Percentiles rank a stretch among this genome's conserved stretches.
These are phyloP conservation scores for Zymoseptoria tritici DNA, from an alignment of 2,329 filamentous ascomycete species.

Conservation along the genomic window DNA sequence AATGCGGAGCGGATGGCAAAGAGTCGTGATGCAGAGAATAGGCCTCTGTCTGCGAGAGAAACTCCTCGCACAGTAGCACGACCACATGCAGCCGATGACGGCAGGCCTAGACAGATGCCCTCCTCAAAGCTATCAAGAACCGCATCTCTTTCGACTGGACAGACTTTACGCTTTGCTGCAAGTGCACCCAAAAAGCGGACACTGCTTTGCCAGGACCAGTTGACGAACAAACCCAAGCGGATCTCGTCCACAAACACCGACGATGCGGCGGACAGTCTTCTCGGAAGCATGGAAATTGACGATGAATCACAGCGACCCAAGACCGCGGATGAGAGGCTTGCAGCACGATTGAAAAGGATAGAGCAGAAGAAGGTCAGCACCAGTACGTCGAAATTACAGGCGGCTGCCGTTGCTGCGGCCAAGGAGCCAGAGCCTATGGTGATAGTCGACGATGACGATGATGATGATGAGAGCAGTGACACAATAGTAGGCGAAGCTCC, in stretches of 20 bases:
- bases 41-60: not conserved
- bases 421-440: conserved; percentile 3
- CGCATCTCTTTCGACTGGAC: conserved; percentile 6
- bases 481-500: not conserved
- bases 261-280: conserved; percentile 2
- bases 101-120: not conserved
- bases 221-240: conserved; percentile 12
- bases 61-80: not conserved
- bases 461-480: not conserved
- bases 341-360: conserved; percentile 26
- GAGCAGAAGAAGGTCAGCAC: conserved; percentile 19
- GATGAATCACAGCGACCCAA: conserved; percentile 17
- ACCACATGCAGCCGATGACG: not conserved
- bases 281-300: conserved; percentile 15
- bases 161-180: conserved; percentile 33
- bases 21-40: not conserved
- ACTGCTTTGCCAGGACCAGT: conserved; percentile 36
- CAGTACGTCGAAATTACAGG: conserved; percentile 6
- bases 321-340: conserved; percentile 18
- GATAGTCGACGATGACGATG: conserved; percentile 3
- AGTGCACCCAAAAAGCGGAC: conserved; percentile 34
- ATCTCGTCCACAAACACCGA: conserved; percentile 14
- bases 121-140: conserved; percentile 1
- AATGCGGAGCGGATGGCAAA: not conserved
- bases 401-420: not conserved